These are phyloP conservation scores for Parietaria judaica DNA, from an alignment of 306 rosid genomes.

Conservation along the genomic window DNA sequence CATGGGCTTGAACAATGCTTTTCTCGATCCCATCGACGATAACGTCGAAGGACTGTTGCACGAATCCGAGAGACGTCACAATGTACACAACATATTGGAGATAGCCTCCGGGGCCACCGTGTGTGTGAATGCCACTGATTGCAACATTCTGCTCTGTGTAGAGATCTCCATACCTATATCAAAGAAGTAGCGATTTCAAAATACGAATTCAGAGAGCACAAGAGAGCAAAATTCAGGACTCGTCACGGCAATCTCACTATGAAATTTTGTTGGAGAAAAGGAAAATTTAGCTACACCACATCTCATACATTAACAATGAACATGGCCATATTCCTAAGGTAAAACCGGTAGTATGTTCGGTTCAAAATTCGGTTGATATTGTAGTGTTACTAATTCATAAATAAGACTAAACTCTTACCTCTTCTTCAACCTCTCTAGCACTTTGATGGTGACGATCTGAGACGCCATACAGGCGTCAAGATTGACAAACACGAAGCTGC, in stretches of 20 bases:
- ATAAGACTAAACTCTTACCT: conserved; percentile 24
- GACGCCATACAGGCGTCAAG: conserved; percentile 75
- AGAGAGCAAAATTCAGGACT: neutral
- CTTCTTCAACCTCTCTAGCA: conserved; percentile 50
- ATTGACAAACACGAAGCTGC: conserved; percentile 55
- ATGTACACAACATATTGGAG: conserved; percentile 59
- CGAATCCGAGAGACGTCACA: conserved; percentile 68
- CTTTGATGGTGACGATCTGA: conserved; percentile 48
- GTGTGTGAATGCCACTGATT: conserved; percentile 70
- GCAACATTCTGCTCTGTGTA: conserved; percentile 65
- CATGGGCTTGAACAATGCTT: conserved; percentile 53
- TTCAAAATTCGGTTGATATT: no score
- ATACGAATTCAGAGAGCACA: neutral
- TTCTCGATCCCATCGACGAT: conserved; percentile 71
- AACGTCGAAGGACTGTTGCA: conserved; percentile 54
- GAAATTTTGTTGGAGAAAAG: no score
- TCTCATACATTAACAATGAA: no score
- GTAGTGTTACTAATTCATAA: no score
- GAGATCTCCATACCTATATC: conserved; percentile 44
- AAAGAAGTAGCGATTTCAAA: neutral
- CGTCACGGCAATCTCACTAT: no score
- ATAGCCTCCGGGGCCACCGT: conserved; percentile 76
- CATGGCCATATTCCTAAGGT: no score
- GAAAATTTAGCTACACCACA: no score
- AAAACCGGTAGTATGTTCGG: no score